Conservation (phyloP, 495 filamentous ascomycete genomes). For the Cenococcum geophilum region DNA sequence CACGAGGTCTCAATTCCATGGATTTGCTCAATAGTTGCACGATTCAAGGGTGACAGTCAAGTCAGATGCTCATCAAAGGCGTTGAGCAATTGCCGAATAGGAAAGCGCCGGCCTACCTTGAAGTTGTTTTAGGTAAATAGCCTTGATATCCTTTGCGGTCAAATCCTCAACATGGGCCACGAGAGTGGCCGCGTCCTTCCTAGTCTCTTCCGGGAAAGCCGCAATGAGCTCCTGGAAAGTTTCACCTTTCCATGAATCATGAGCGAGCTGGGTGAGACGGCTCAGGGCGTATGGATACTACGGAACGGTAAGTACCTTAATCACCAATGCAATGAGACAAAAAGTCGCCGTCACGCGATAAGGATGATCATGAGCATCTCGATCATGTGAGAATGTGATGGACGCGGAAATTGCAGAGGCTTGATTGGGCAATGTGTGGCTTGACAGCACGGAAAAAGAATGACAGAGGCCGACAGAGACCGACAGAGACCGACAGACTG, state of each 20-base stretch:
- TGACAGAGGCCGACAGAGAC: too few species aligned
- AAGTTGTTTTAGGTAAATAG: conserved; percentile 62
- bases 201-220: conserved; percentile 57
- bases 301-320: conserved; percentile 16
- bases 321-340: not conserved
- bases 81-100: not conserved
- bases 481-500: too few species aligned
- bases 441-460: conserved; percentile 10
- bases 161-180: conserved; percentile 56
- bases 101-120: conserved; percentile 41
- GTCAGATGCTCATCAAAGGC: not conserved
- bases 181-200: conserved; percentile 46
- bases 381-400: not conserved
- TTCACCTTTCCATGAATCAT: conserved; percentile 53
- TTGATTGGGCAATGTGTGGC: conserved; percentile 27
- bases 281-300: conserved; percentile 67
- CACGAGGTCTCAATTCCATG: too few species aligned
- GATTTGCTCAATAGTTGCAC: too few species aligned
- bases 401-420: conserved; percentile 7
- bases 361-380: not conserved
- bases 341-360: conserved; percentile 3
- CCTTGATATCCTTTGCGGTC: conserved; percentile 59
- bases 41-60: not conserved
- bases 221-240: conserved; percentile 53
- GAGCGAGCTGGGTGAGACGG: conserved; percentile 51